Conservation (phyloP, 306 rosid genomes). For the Casuarina glauca region DNA sequence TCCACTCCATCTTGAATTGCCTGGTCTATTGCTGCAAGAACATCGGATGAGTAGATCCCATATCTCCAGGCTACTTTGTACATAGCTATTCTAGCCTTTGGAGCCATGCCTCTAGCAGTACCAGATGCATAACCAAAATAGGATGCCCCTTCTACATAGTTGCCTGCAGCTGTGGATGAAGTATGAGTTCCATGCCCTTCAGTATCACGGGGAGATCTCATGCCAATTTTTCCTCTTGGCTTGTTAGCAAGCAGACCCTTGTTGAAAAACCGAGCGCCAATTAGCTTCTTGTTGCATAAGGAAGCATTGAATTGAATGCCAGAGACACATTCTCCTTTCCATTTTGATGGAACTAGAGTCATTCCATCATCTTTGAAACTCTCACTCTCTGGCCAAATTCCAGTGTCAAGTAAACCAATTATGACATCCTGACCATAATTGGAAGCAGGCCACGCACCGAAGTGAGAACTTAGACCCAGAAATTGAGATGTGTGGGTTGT, state of each 20-base stretch:
- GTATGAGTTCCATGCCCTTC: slow-evolving; percentile 88
- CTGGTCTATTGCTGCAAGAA: slow-evolving; percentile 69
- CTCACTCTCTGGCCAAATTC: slow-evolving; percentile 75
- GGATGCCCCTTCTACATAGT: slow-evolving; percentile 42
- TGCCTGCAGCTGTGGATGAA: slow-evolving; percentile 64
- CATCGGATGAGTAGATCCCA: slow-evolving; percentile 43
- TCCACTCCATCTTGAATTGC: slow-evolving; percentile 76
- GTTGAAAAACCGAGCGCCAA: slow-evolving; percentile 76
- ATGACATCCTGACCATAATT: slow-evolving; percentile 57
- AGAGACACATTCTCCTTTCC: slow-evolving; percentile 70
- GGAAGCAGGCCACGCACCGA: slow-evolving; percentile 53
- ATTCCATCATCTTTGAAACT: slow-evolving; percentile 63
- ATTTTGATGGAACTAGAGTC: slow-evolving; percentile 48
- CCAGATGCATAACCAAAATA: slow-evolving; percentile 67
- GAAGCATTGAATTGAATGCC: slow-evolving; percentile 56
- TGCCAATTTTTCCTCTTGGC: slow-evolving; percentile 26
- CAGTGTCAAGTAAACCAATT: slow-evolving; percentile 70
- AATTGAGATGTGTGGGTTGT: slow-evolving; percentile 70
- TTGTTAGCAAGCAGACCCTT: slow-evolving; percentile 42
- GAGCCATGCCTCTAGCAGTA: slow-evolving; percentile 55
- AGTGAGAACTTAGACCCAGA: slow-evolving; percentile 49
- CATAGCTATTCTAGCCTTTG: slow-evolving; percentile 66
- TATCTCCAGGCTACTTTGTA: slow-evolving; percentile 65
- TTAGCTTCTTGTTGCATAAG: slow-evolving; percentile 72
- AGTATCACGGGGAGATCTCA: slow-evolving; percentile 65